Percentiles rank a stretch among this genome's conserved stretches.
phyloP scores from a whole-genome alignment of 2,329 filamentous ascomycete genomes.

The Pseudocercospora fijiensis region DNA sequence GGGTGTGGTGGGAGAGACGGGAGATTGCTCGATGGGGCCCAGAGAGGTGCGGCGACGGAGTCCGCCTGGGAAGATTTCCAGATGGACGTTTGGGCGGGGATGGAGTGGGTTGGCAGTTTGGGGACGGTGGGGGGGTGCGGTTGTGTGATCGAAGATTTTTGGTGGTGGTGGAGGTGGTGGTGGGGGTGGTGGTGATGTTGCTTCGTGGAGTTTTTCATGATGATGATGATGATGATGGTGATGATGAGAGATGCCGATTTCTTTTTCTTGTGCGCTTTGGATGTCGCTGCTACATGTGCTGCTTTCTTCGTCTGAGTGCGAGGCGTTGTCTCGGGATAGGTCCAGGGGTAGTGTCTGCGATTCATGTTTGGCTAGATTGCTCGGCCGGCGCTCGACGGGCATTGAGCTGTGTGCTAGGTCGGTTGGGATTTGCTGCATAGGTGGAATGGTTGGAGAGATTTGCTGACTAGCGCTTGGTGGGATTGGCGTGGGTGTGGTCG shows the following conservation, averaged over 20 bases:
- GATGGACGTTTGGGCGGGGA: not conserved
- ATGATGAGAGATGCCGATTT: not conserved
- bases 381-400: conserved; percentile 2
- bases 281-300: not conserved
- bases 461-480: not conserved
- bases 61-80: not conserved
- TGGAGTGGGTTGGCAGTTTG: not conserved
- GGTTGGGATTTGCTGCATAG: not conserved
- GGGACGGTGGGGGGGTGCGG: not conserved
- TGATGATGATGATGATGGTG: not conserved
- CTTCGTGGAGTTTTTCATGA: not conserved
- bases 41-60: not conserved
- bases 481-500: not conserved
- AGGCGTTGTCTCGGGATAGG: not conserved
- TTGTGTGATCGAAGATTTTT: not conserved
- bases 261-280: not conserved
- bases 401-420: not conserved
- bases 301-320: not conserved
- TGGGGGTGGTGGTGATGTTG: not conserved
- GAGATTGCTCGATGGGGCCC: not conserved
- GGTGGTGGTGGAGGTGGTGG: not conserved
- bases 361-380: conserved; percentile 1
- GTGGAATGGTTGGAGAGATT: not conserved
- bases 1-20: not conserved
- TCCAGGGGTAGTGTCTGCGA: conserved; percentile 2